Base-by-base conservation (phyloP, 257 asterid genomes). In the Solanum dulcamara region DNA sequence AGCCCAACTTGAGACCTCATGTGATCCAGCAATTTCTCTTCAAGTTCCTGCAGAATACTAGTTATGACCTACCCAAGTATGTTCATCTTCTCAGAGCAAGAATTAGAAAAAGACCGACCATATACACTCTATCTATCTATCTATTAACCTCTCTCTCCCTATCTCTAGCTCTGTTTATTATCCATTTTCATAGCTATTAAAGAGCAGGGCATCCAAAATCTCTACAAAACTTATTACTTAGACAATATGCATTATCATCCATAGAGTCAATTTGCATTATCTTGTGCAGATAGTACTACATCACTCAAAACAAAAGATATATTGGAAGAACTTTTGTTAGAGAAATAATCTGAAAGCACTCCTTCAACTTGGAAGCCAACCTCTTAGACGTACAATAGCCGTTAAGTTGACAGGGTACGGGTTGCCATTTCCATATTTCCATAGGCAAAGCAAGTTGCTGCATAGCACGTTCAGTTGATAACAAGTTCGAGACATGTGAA, bases 281-380 rank as follows among this genome's bases (percentile, higher is more conserved):
- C 60, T 26, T 11, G 24, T 77, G 40, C 26, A 77, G 62, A 75
- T 8, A n/a, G 81, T 40, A 75, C 33, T 37, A 20, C 51, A 37
- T 74, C 55, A 40, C 22, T 74, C n/a, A n/a, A n/a, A n/a, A n/a
- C n/a, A n/a, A 33, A 35, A 33, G 28, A 68, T 68, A 18, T 68
- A 67, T 33, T 2, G 77, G 48, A 68, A 68, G 14, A 68, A 68
- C 6, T 68, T 10, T 38, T 20, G 51, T 38, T 71, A 5, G 26
- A 5, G 46, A 40, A 57, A 7, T 38, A 55, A 66, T 42, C n/a
- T 35, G 60, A n/a, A 64, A 46, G 82, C 84, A 59, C 80, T 95
- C 99, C 98, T 95, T 50, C 94, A 95, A 87, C 91, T 92, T 20
- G 98, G 98, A 89, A 97, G 98, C 98, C 99, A 97, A 20, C 98